Percentiles rank a stretch among this genome's conserved stretches.
phyloP scores from a whole-genome alignment of 2,329 filamentous ascomycete species.

The Elsinoe arachidis region DNA sequence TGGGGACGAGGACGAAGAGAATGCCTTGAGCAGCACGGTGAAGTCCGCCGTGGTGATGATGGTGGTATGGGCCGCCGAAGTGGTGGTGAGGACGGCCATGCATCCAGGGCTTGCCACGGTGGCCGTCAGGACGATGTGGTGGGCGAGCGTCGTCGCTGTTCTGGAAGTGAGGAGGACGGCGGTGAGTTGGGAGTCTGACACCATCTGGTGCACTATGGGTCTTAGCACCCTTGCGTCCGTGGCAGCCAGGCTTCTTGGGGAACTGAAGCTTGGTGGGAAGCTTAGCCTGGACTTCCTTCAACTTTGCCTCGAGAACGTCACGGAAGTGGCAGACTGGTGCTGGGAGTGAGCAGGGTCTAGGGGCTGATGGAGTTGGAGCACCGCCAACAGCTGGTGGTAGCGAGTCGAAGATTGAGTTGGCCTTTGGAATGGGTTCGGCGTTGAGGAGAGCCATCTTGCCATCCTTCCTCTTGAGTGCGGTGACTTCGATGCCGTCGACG shows the following conservation, averaged over 20 bases:
- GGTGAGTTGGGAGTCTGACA: slow-evolving; percentile 22
- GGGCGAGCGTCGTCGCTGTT: background rate
- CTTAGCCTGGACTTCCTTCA: slow-evolving; percentile 26
- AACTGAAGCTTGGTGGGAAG: slow-evolving; percentile 17
- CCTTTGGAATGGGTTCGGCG: slow-evolving; percentile 27
- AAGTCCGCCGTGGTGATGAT: slow-evolving; percentile 33
- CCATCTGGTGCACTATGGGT: slow-evolving; percentile 24
- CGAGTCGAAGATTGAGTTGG: slow-evolving; percentile 23
- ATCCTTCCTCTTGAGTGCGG: slow-evolving; percentile 51
- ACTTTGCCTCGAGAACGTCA: slow-evolving; percentile 40
- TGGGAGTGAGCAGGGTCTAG: slow-evolving; percentile 30
- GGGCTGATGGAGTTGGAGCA: slow-evolving; percentile 12
- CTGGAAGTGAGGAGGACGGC: slow-evolving; percentile 17
- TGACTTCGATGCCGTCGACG: slow-evolving; percentile 50
- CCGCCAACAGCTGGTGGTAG: background rate
- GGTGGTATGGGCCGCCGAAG: slow-evolving; percentile 24
- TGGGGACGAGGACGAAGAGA: slow-evolving; percentile 57
- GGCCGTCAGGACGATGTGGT: slow-evolving; percentile 19
- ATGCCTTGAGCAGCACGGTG: slow-evolving; percentile 44
- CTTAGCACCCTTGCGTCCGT: slow-evolving; percentile 20
- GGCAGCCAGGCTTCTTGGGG: slow-evolving; percentile 30
- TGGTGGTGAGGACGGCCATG: slow-evolving; percentile 21
- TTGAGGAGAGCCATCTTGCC: slow-evolving; percentile 49
- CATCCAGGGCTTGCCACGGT: slow-evolving; percentile 17
- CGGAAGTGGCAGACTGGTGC: slow-evolving; percentile 50